phyloP scores from a whole-genome alignment of 495 filamentous ascomycete species.

The Bombardia bombarda region DNA sequence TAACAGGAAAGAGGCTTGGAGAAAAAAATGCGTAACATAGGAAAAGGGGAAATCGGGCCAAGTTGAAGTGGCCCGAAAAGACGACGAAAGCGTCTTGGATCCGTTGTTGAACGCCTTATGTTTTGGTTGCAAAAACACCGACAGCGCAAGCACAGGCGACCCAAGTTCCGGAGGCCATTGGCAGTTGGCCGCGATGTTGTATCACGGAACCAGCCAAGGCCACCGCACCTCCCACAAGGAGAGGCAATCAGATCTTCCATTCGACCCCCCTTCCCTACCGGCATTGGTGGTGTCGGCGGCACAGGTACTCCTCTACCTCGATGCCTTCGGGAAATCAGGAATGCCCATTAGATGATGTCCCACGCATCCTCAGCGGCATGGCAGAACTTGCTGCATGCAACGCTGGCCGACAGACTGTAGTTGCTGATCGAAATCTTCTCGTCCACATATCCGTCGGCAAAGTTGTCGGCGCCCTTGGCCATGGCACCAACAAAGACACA shows the following conservation, averaged over 20 bases:
- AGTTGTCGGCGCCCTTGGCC: conserved; percentile 93
- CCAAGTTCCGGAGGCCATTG: conserved; percentile 34
- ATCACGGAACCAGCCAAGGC: conserved; percentile 30
- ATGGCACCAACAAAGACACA: conserved; percentile 98
- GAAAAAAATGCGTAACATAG: conserved; percentile 7
- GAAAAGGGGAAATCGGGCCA: conserved; percentile 41
- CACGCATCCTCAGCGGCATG: conserved; percentile 96
- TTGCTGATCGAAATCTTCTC: conserved; percentile 98
- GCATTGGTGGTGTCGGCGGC: neutral
- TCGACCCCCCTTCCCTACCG: conserved; percentile 13
- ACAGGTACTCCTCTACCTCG: neutral
- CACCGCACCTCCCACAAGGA: conserved; percentile 19
- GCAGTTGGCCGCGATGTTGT: conserved; percentile 38
- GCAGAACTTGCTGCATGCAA: conserved; percentile 98
- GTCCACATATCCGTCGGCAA: conserved; percentile 89
- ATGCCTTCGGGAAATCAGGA: neutral
- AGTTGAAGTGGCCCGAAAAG: conserved; percentile 63
- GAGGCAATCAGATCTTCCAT: conserved; percentile 26
- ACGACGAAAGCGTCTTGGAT: conserved; percentile 62
- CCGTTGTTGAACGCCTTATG: conserved; percentile 69
- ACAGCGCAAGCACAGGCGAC: conserved; percentile 47
- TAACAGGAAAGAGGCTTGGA: conserved; percentile 3
- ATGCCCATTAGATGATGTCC: conserved; percentile 64
- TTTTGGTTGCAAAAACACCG: conserved; percentile 79
- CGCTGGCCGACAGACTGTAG: conserved; percentile 91